Evolutionary conservation across 2,329 filamentous ascomycete species (phyloP).

Genomic region (Immersiporthe knoxdaviesiana): DNA sequence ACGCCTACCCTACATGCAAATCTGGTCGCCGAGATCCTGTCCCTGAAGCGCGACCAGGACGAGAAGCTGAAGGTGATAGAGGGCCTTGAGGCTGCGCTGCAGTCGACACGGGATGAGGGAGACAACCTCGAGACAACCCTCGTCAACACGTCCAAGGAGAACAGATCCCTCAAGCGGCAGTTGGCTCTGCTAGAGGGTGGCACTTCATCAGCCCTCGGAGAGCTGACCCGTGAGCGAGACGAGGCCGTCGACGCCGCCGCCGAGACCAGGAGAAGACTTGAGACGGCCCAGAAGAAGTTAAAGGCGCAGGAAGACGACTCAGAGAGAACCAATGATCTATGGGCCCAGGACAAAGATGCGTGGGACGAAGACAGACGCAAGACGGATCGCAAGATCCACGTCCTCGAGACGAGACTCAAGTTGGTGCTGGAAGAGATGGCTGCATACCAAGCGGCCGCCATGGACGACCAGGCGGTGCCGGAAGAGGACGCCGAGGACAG

Average conservation of each 20-base stretch:
- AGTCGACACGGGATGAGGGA: slow-evolving; percentile 72
- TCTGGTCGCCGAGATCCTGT: slow-evolving; percentile 90
- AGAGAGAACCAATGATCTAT: slow-evolving; percentile 75
- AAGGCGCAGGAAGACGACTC: slow-evolving; percentile 82
- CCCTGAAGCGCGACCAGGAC: slow-evolving; percentile 85
- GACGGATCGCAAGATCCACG: slow-evolving; percentile 81
- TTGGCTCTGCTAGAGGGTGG: slow-evolving; percentile 85
- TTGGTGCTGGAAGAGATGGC: slow-evolving; percentile 83
- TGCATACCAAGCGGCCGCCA: slow-evolving; percentile 60
- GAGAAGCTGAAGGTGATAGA: slow-evolving; percentile 88
- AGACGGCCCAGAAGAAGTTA: slow-evolving; percentile 75
- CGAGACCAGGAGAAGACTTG: slow-evolving; percentile 78
- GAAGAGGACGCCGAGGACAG: slow-evolving; percentile 59
- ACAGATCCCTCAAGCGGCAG: slow-evolving; percentile 79
- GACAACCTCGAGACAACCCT: slow-evolving; percentile 69
- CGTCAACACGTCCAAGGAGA: slow-evolving; percentile 71
- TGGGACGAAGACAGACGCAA: slow-evolving; percentile 86
- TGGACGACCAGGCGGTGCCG: slow-evolving; percentile 38
- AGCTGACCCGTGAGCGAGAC: slow-evolving; percentile 84
- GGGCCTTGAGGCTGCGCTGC: slow-evolving; percentile 74
- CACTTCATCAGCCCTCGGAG: slow-evolving; percentile 81
- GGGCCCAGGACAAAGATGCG: slow-evolving; percentile 79
- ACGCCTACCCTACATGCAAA: slow-evolving; percentile 95
- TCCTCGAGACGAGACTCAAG: slow-evolving; percentile 87
- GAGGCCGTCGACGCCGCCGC: slow-evolving; percentile 72